phyloP scores from a whole-genome alignment of 495 filamentous ascomycete genomes.

The Penicillium egyptiacum region DNA sequence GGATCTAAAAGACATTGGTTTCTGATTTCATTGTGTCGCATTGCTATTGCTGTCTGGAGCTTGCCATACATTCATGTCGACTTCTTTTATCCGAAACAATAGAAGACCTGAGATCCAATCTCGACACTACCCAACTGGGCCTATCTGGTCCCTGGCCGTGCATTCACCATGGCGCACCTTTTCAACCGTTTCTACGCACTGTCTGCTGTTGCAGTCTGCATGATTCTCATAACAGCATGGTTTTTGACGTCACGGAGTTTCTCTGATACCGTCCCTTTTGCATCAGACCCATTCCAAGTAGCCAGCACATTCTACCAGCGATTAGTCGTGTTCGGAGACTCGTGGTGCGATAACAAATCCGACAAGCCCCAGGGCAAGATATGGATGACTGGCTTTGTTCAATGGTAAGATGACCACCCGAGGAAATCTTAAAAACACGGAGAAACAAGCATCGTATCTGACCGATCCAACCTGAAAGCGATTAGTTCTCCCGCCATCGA shows the following conservation, averaged over 20 bases:
- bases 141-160: background rate
- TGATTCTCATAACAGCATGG: slow-evolving; percentile 38
- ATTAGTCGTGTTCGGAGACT: slow-evolving; percentile 51
- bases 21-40: background rate
- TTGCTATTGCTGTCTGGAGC: background rate
- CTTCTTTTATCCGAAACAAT: background rate
- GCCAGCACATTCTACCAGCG: slow-evolving; percentile 32
- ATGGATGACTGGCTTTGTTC: slow-evolving; percentile 51
- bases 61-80: background rate
- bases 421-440: background rate
- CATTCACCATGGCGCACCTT: slow-evolving; percentile 27
- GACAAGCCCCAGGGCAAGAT: slow-evolving; percentile 36
- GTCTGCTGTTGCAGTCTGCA: slow-evolving; percentile 34
- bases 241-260: slow-evolving; percentile 32
- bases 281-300: slow-evolving; percentile 23
- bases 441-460: slow-evolving; percentile 7
- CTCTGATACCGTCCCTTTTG: slow-evolving; percentile 25
- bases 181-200: slow-evolving; percentile 39
- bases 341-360: slow-evolving; percentile 50
- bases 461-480: background rate
- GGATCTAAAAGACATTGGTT: background rate
- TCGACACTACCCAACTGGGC: background rate
- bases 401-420: slow-evolving; percentile 28
- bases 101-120: background rate
- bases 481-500: slow-evolving; percentile 45